These are phyloP conservation scores for Pythium rhizo-oryzae DNA, from an alignment of 352 stramenopile species.

Conservation along the genomic window DNA sequence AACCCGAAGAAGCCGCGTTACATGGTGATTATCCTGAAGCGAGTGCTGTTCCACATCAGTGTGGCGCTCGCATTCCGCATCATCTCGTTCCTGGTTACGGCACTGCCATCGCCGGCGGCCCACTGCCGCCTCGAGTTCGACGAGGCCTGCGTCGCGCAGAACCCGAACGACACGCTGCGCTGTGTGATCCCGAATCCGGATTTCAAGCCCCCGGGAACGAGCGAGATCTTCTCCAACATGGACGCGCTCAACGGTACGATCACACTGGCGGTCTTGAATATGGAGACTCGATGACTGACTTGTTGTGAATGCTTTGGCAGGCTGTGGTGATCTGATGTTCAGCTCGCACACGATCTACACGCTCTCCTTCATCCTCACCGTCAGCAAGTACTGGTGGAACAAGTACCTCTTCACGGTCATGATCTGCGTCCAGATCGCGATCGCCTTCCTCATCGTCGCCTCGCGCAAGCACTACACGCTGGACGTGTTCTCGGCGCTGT, in stretches of 20 bases:
- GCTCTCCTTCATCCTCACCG: slow-evolving; percentile 82
- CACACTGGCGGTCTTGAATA: neutral
- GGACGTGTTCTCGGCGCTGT: slow-evolving; percentile 89
- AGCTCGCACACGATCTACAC: slow-evolving; percentile 94
- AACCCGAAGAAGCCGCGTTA: slow-evolving; percentile 71
- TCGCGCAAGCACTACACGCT: slow-evolving; percentile 91
- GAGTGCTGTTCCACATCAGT: slow-evolving; percentile 77
- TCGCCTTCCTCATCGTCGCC: slow-evolving; percentile 89
- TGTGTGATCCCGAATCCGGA: slow-evolving; percentile 75
- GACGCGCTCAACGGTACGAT: slow-evolving; percentile 67
- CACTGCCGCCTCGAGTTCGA: slow-evolving; percentile 82
- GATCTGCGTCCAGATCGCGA: slow-evolving; percentile 74
- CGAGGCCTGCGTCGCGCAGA: slow-evolving; percentile 48
- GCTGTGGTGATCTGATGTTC: slow-evolving; percentile 93
- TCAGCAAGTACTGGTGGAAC: slow-evolving; percentile 90
- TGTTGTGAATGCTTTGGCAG: slow-evolving; percentile 12
- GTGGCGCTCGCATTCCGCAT: slow-evolving; percentile 74
- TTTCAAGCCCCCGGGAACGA: slow-evolving; percentile 56
- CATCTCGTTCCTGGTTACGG: slow-evolving; percentile 80
- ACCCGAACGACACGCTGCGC: slow-evolving; percentile 51
- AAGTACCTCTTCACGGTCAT: slow-evolving; percentile 75
- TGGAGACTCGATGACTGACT: neutral
- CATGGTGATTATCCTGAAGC: slow-evolving; percentile 81
- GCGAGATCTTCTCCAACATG: slow-evolving; percentile 70
- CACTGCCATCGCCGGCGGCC: slow-evolving; percentile 62